Percentiles rank a stretch among this genome's conserved stretches.
phyloP scores from a whole-genome alignment of 306 rosid genomes.

The Castanea crenata region DNA sequence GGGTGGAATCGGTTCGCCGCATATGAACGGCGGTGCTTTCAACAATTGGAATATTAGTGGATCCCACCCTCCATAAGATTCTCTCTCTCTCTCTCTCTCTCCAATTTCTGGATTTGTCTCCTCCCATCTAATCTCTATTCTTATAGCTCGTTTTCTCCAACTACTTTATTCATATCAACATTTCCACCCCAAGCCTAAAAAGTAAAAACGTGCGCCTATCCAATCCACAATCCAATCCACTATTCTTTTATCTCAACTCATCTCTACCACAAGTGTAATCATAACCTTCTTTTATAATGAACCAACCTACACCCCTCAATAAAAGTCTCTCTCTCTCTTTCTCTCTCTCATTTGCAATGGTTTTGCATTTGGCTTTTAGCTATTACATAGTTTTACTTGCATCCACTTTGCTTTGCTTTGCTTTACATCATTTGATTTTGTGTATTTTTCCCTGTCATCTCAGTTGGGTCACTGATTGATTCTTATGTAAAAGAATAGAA shows the following conservation, averaged over 20 bases:
- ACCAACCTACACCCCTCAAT: background rate
- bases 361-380: background rate
- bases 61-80: conserved; percentile 32
- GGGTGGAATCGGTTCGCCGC: conserved; percentile 61
- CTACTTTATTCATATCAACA: background rate
- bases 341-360: background rate
- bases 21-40: conserved; percentile 44
- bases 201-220: background rate
- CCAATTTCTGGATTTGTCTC: background rate
- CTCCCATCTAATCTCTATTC: background rate
- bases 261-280: background rate
- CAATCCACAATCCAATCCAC: background rate
- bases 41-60: conserved; percentile 20
- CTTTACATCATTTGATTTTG: background rate
- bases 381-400: no score
- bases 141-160: background rate
- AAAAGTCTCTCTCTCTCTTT: background rate
- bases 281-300: background rate
- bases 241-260: background rate
- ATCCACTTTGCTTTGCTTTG: background rate
- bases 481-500: background rate
- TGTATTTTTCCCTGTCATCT: background rate
- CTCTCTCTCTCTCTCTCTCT: conserved; percentile 1
- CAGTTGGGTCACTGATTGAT: background rate
- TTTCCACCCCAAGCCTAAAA: no score